Evolutionary conservation across 2,329 filamentous ascomycete genomes (phyloP).

Genomic region (Fusarium humuli): DNA sequence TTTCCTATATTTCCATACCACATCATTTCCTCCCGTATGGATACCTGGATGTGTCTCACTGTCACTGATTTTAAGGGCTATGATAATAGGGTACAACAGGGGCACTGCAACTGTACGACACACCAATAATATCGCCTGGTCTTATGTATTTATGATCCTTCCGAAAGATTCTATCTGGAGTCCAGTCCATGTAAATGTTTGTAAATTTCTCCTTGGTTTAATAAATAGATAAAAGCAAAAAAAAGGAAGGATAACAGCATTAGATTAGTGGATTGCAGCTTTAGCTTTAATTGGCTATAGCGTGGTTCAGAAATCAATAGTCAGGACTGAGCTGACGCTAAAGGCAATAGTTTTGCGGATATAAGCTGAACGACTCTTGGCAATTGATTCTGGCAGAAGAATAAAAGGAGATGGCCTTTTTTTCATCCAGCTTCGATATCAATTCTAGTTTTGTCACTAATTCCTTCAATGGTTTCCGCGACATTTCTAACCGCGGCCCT

Average conservation of each 20-base stretch:
- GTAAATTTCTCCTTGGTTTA: background rate
- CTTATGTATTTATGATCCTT: background rate
- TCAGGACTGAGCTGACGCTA: background rate
- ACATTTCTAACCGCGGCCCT: background rate
- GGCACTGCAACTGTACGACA: background rate
- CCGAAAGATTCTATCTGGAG: background rate
- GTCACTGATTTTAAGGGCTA: background rate
- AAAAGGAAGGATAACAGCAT: background rate
- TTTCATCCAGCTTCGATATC: fast-evolving
- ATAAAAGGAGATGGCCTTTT: too few species aligned
- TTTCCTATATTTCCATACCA: background rate
- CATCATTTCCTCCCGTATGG: background rate
- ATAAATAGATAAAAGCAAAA: background rate
- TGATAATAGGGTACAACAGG: background rate
- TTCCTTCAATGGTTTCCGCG: background rate
- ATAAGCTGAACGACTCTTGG: background rate
- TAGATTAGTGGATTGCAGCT: background rate
- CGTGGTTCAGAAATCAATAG: background rate
- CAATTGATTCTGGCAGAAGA: background rate
- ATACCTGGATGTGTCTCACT: background rate
- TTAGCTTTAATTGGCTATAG: background rate
- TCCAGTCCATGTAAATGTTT: background rate
- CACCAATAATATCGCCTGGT: background rate
- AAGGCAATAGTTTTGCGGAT: too few species aligned
- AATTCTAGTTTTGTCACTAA: background rate